These are phyloP conservation scores for Hypoxylon perforatum DNA, from an alignment of 495 filamentous ascomycete genomes.

Conservation along the genomic window DNA sequence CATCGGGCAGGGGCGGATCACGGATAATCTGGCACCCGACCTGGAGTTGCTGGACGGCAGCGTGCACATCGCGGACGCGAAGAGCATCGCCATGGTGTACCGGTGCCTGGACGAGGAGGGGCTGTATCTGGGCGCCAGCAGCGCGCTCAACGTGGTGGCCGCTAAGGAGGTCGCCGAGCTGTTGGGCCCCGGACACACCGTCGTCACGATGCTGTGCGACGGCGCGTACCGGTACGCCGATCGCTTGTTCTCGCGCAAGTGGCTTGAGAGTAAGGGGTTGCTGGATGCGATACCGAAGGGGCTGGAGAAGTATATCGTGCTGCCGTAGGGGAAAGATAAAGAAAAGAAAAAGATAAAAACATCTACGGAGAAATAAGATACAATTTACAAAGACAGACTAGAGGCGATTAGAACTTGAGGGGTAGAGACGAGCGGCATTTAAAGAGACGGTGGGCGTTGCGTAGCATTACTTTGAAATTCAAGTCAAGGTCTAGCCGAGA, in stretches of 20 bases:
- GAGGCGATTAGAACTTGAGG: too few relatives aligned
- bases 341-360: conserved; percentile 1
- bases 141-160: conserved; percentile 91
- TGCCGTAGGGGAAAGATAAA: conserved; percentile 65
- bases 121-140: conserved; percentile 93
- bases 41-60: conserved; percentile 88
- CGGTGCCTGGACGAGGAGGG: conserved; percentile 96
- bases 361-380: not conserved
- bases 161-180: conserved; percentile 94
- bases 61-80: conserved; percentile 86
- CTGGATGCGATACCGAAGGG: conserved; percentile 84
- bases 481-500: too few relatives aligned
- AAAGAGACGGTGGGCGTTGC: too few relatives aligned
- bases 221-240: conserved; percentile 98
- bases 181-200: conserved; percentile 86
- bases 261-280: conserved; percentile 87
- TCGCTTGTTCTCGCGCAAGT: conserved; percentile 86
- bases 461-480: too few relatives aligned
- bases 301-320: conserved; percentile 90
- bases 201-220: conserved; percentile 94
- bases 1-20: conserved; percentile 96
- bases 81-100: conserved; percentile 98
- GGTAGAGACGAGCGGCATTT: too few relatives aligned
- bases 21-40: conserved; percentile 89
- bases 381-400: too few relatives aligned